These are phyloP conservation scores for Kwoniella bestiolae DNA, from an alignment of 768 basidiomycete species.

Conservation along the genomic window DNA sequence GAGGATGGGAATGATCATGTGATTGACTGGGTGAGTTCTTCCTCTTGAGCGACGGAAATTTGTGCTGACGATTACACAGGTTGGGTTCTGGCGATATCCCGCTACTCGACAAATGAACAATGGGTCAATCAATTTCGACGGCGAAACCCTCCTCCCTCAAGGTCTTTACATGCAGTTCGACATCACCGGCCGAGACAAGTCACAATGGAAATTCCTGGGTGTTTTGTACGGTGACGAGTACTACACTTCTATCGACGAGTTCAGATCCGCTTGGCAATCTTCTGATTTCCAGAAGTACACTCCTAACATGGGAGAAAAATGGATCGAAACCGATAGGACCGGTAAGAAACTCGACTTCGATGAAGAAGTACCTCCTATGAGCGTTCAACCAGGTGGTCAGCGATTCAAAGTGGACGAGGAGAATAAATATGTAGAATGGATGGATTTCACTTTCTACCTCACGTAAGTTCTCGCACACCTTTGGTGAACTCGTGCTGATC, in stretches of 20 bases:
- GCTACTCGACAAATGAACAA: slow-evolving; percentile 21
- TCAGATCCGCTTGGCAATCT: slow-evolving; percentile 45
- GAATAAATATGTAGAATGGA: slow-evolving; percentile 67
- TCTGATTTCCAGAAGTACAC: slow-evolving; percentile 30
- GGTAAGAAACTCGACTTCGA: slow-evolving; percentile 35
- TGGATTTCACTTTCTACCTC: slow-evolving; percentile 29
- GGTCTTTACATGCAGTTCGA: slow-evolving; percentile 46
- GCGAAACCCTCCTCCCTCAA: slow-evolving; percentile 39
- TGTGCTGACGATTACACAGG: slow-evolving; percentile 2
- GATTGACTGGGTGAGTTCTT: slow-evolving; percentile 37
- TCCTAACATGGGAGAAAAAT: slow-evolving; percentile 34
- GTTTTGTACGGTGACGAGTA: slow-evolving; percentile 43
- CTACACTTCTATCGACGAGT: slow-evolving; percentile 41
- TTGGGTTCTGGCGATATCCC: slow-evolving; percentile 33
- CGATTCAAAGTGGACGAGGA: slow-evolving; percentile 65
- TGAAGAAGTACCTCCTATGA: slow-evolving; percentile 59
- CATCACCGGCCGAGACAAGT: slow-evolving; percentile 46
- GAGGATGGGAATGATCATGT: slow-evolving; percentile 33
- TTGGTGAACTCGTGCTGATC: slow-evolving; percentile 66
- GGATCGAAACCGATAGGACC: slow-evolving; percentile 41
- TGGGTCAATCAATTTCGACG: slow-evolving; percentile 29
- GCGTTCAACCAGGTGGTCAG: slow-evolving; percentile 65
- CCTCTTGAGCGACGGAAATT: not conserved
- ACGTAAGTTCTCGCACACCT: slow-evolving; percentile 37
- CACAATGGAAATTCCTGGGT: slow-evolving; percentile 41